Evolutionary conservation across 371 early-diverging fungal species (phyloP).

Genomic region (Dichotomocladium elegans): DNA sequence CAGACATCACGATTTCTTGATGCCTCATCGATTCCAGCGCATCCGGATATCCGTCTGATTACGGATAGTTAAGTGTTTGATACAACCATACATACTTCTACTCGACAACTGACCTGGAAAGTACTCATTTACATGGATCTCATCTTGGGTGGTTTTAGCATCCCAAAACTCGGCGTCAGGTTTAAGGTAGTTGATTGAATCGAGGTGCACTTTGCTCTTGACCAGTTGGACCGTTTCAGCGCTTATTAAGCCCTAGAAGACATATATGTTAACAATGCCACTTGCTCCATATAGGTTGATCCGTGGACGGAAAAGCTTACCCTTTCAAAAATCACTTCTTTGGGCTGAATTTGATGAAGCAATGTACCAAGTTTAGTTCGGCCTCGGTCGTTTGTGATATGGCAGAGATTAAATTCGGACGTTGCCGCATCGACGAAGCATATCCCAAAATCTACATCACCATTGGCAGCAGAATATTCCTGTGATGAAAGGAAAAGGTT

Average conservation of each 20-base stretch:
- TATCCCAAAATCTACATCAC: constrained; percentile 64
- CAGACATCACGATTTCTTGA: constrained; percentile 51
- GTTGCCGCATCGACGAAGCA: constrained; percentile 96
- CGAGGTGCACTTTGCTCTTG: constrained; percentile 62
- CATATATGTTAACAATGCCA: background rate
- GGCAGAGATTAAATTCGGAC: constrained; percentile 81
- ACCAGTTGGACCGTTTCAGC: constrained; percentile 63
- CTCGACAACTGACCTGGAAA: constrained; percentile 49
- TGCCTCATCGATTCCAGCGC: constrained; percentile 30
- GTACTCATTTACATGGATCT: constrained; percentile 64
- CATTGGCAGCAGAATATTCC: no score
- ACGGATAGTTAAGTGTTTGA: no score
- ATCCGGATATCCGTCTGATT: constrained; percentile 25
- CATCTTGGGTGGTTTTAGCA: constrained; percentile 58
- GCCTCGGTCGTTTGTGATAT: constrained; percentile 83
- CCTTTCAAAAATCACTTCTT: constrained; percentile 85
- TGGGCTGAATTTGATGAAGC: constrained; percentile 87
- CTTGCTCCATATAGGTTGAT: background rate
- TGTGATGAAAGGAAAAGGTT: no score
- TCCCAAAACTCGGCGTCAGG: constrained; percentile 89
- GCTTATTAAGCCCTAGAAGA: constrained; percentile 53
- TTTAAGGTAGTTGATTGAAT: constrained; percentile 67
- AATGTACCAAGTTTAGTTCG: constrained; percentile 90
- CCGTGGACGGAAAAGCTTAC: no score
- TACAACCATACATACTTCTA: no score